Evolutionary conservation across 371 early-diverging fungal species (phyloP).

Genomic region (Blastocladiella emersonii): DNA sequence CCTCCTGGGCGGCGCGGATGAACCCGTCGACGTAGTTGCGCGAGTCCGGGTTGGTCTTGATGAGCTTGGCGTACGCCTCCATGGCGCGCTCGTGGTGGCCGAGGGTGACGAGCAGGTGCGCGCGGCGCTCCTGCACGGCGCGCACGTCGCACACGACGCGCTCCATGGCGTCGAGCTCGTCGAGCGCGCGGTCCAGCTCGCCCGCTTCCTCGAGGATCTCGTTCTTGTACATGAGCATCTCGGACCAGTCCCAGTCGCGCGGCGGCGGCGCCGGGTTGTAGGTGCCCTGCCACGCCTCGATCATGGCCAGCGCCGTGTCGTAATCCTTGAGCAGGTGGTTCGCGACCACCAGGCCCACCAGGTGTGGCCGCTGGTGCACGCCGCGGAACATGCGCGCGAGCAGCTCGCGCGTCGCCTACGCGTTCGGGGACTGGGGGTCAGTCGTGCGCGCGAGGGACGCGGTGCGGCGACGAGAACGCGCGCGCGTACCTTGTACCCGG

Average conservation of each 20-base stretch:
- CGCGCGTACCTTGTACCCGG: conserved; percentile 49
- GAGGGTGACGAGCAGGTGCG: conserved; percentile 44
- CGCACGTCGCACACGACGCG: conserved; percentile 54
- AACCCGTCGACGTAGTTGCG: conserved; percentile 52
- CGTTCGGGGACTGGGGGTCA: conserved; percentile 23
- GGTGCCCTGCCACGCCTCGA: conserved; percentile 52
- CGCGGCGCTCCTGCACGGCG: conserved; percentile 58
- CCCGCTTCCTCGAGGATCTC: conserved; percentile 63
- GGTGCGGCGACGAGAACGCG: no score
- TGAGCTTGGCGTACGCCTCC: conserved; percentile 47
- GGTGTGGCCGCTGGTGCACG: conserved; percentile 54
- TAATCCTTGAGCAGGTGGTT: conserved; percentile 66
- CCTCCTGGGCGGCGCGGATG: conserved; percentile 28
- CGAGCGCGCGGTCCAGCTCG: conserved; percentile 55
- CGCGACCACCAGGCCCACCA: conserved; percentile 76
- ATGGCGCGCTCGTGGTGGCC: conserved; percentile 58
- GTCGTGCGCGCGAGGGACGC: neutral
- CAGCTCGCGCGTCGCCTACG: conserved; percentile 32
- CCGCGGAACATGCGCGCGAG: conserved; percentile 42
- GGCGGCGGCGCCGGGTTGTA: conserved; percentile 11
- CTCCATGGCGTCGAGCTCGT: conserved; percentile 54
- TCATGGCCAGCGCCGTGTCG: conserved; percentile 54
- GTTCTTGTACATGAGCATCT: conserved; percentile 61
- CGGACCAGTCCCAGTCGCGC: conserved; percentile 43
- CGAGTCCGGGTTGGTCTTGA: conserved; percentile 70